These are phyloP conservation scores for Cryptococcus sp. DNA, from an alignment of 1,284 basidiomycete species.

Conservation along the genomic window DNA sequence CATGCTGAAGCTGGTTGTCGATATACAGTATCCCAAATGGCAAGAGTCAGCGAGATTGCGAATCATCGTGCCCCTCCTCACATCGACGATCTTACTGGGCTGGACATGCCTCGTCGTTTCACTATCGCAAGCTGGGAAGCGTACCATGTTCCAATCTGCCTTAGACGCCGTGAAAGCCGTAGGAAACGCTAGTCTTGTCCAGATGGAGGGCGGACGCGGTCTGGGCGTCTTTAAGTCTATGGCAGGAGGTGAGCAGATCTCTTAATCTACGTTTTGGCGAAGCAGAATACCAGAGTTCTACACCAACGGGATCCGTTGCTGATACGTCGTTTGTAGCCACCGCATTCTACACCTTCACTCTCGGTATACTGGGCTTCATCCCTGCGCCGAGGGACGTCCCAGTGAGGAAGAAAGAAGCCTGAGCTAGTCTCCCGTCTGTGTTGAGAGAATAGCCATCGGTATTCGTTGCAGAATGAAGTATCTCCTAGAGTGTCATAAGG, in stretches of 20 bases:
- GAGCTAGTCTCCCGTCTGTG: too few species aligned
- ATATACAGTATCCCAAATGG: constrained; percentile 49
- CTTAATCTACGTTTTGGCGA: neutral
- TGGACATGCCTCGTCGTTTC: constrained; percentile 46
- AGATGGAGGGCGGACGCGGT: constrained; percentile 22
- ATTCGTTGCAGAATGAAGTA: too few species aligned
- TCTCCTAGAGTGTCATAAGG: too few species aligned
- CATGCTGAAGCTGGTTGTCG: constrained; percentile 5
- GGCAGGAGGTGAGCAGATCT: constrained; percentile 36
- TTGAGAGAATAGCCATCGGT: too few species aligned
- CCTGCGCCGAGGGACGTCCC: constrained; percentile 35
- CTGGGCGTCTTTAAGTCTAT: constrained; percentile 41
- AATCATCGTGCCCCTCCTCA: constrained; percentile 49
- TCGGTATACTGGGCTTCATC: constrained; percentile 49
- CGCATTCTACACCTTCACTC: constrained; percentile 41
- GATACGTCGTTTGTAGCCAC: constrained; percentile 33
- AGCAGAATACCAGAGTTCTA: neutral
- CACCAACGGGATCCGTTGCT: neutral
- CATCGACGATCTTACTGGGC: constrained; percentile 45
- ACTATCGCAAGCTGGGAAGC: constrained; percentile 42
- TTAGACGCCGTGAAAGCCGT: constrained; percentile 32
- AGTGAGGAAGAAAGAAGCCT: constrained; percentile 27
- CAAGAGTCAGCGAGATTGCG: constrained; percentile 48
- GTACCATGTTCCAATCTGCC: constrained; percentile 23
- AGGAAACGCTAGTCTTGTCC: constrained; percentile 21